Evolutionary conservation across 176 grass and related monocot species (phyloP).

Genomic region (Poa annua): DNA sequence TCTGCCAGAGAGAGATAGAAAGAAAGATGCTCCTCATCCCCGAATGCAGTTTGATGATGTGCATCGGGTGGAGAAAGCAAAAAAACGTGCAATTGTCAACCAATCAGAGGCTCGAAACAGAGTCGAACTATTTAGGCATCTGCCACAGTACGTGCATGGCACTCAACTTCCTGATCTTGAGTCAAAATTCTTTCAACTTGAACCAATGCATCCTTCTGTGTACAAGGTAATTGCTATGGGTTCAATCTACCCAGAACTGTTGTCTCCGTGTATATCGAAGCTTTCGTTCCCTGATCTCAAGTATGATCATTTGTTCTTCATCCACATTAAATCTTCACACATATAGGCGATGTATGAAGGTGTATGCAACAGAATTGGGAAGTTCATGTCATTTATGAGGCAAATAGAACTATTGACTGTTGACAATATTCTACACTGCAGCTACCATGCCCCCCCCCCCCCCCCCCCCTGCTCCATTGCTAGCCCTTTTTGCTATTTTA

Average conservation of each 20-base stretch:
- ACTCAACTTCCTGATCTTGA: conserved; percentile 94
- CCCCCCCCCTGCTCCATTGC: background rate
- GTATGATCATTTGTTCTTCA: conserved; percentile 15
- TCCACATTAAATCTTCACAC: conserved; percentile 6
- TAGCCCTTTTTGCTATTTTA: background rate
- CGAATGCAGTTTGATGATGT: conserved; percentile 98
- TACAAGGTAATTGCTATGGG: conserved; percentile 65
- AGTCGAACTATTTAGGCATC: conserved; percentile 90
- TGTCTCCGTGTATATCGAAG: background rate
- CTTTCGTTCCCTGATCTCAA: background rate
- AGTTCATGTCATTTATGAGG: background rate
- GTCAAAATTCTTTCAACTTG: conserved; percentile 92
- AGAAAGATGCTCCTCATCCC: conserved; percentile 89
- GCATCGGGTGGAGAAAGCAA: conserved; percentile 79
- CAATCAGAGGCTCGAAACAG: conserved; percentile 82
- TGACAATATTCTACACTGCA: background rate
- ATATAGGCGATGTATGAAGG: background rate
- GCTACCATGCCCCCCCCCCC: background rate
- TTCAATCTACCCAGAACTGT: background rate
- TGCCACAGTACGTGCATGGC: conserved; percentile 90
- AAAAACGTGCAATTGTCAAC: conserved; percentile 86
- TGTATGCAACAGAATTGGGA: background rate
- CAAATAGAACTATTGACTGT: background rate
- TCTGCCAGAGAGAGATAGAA: conserved; percentile 70
- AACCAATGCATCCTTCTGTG: conserved; percentile 93